A percentile compares a stretch with the other conserved stretches of the same genome.
Evolutionary conservation across 179 eudicot genomes (phyloP).

Genomic region (Drosera spatulata): DNA sequence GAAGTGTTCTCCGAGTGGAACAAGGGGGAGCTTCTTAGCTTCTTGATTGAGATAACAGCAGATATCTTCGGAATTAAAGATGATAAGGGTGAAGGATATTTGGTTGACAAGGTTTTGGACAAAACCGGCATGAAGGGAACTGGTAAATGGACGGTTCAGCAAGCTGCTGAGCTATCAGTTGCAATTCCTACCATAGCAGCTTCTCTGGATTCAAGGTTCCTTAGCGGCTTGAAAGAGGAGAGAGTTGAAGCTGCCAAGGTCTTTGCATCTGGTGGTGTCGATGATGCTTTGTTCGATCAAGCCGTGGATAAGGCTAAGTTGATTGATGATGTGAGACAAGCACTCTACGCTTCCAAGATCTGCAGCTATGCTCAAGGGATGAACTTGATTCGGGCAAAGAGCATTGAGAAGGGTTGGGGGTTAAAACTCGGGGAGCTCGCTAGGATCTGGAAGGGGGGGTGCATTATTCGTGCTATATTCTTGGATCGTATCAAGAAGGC

Average conservation of each 20-base stretch:
- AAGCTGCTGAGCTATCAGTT: slow-evolving; percentile 81
- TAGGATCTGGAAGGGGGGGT: slow-evolving; percentile 93
- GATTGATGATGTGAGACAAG: slow-evolving; percentile 77
- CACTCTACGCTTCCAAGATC: slow-evolving; percentile 78
- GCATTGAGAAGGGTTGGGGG: slow-evolving; percentile 71
- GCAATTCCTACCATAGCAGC: slow-evolving; percentile 88
- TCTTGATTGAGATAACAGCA: slow-evolving; percentile 78
- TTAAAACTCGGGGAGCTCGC: slow-evolving; percentile 79
- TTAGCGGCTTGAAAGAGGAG: slow-evolving; percentile 84
- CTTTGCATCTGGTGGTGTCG: slow-evolving; percentile 54
- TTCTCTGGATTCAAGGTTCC: slow-evolving; percentile 78
- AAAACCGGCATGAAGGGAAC: slow-evolving; percentile 96
- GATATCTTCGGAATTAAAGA: slow-evolving; percentile 78
- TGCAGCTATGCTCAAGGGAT: slow-evolving; percentile 93
- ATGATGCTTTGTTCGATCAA: slow-evolving; percentile 35
- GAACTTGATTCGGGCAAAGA: slow-evolving; percentile 86
- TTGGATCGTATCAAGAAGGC: slow-evolving; percentile 91
- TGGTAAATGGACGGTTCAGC: slow-evolving; percentile 93
- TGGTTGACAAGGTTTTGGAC: slow-evolving; percentile 80
- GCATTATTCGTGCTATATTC: slow-evolving; percentile 83
- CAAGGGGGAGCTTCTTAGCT: slow-evolving; percentile 83
- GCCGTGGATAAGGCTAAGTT: slow-evolving; percentile 58
- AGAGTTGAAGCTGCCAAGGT: slow-evolving; percentile 69
- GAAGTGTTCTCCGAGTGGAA: slow-evolving; percentile 84
- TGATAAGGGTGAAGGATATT: slow-evolving; percentile 59